These are phyloP conservation scores for Eremothecium gossypii DNA, from an alignment of 1,139 yeast genomes.

Conservation along the genomic window DNA sequence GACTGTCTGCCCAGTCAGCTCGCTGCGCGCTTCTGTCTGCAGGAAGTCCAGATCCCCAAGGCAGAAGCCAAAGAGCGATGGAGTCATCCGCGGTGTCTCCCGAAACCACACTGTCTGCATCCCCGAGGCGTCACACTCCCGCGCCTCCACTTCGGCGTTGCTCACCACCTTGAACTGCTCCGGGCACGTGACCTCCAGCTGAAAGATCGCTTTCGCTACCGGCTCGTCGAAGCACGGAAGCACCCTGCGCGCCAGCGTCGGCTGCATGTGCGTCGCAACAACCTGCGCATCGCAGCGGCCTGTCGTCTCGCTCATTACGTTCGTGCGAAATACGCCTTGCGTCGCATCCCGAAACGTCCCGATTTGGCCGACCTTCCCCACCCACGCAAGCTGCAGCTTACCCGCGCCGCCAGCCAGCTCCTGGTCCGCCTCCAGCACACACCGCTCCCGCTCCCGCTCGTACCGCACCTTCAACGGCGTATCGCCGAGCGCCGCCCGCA, in stretches of 20 bases:
- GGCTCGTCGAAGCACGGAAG: conserved; percentile 64
- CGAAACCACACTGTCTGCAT: conserved; percentile 36
- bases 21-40: conserved; percentile 28
- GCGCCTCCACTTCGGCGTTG: conserved; percentile 31
- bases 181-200: conserved; percentile 40
- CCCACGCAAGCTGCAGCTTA: conserved; percentile 29
- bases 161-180: conserved; percentile 42
- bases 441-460: conserved; percentile 35
- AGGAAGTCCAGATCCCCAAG: conserved; percentile 54
- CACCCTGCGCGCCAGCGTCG: conserved; percentile 49
- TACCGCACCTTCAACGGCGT: conserved; percentile 30
- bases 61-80: conserved; percentile 57
- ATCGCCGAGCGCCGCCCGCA: conserved; percentile 26
- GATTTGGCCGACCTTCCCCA: conserved; percentile 50
- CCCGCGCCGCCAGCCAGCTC: conserved; percentile 8
- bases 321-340: conserved; percentile 59
- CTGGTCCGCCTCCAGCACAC: conserved; percentile 13
- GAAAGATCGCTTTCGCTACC: conserved; percentile 42
- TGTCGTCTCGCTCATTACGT: conserved; percentile 42
- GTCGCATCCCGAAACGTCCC: conserved; percentile 50
- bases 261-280: conserved; percentile 64
- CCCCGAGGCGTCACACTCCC: conserved; percentile 24
- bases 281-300: conserved; percentile 43
- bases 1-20: conserved; percentile 22
- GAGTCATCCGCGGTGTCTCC: conserved; percentile 47